Evolutionary conservation across 768 basidiomycete genomes (phyloP).

Genomic region (Suillus alpinus): DNA sequence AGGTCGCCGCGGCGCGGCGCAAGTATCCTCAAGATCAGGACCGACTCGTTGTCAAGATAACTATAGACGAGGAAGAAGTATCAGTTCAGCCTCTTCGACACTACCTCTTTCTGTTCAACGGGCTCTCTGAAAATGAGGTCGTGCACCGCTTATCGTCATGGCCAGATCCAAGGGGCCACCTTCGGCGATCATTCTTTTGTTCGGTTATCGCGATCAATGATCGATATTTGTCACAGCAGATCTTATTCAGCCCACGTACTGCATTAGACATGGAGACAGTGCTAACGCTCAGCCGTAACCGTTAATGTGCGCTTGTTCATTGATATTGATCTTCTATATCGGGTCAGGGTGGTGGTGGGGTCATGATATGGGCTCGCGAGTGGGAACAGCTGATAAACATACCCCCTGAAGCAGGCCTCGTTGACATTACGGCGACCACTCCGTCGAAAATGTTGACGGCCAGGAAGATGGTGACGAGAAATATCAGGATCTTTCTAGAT

Average conservation of each 20-base stretch:
- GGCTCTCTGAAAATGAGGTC: not conserved
- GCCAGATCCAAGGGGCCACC: not conserved
- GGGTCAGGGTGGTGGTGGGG: not conserved
- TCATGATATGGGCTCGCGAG: not conserved
- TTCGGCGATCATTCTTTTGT: not conserved
- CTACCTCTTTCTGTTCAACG: not conserved
- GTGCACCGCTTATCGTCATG: not conserved
- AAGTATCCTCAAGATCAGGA: not conserved
- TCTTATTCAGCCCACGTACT: not conserved
- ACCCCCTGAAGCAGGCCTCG: too few relatives aligned
- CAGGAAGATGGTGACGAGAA: too few relatives aligned
- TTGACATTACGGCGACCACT: too few relatives aligned
- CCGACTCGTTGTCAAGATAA: not conserved
- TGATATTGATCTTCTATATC: not conserved
- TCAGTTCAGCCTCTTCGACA: not conserved
- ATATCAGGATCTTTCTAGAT: too few relatives aligned
- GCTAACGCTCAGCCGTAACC: not conserved
- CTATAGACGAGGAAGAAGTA: not conserved
- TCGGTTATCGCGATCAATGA: not conserved
- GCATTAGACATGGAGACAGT: not conserved
- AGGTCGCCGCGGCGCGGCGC: not conserved
- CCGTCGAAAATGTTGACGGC: too few relatives aligned
- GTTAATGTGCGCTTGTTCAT: not conserved
- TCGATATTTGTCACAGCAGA: not conserved
- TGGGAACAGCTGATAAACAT: not conserved